These are phyloP conservation scores for Narthecium ossifragum DNA, from an alignment of 106 monocot species.

Conservation along the genomic window DNA sequence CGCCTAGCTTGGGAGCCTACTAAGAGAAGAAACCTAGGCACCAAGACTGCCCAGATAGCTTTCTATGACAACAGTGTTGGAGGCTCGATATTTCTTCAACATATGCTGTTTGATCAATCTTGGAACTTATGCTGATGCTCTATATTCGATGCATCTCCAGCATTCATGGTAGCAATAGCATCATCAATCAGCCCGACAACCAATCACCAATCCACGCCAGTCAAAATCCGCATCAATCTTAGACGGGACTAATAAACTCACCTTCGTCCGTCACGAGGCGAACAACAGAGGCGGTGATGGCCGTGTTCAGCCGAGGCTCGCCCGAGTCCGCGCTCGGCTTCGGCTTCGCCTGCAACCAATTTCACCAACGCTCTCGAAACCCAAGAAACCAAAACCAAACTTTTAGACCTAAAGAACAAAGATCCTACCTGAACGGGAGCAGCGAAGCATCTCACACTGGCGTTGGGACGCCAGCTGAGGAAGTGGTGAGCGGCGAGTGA, in stretches of 20 bases:
- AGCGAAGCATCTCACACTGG: constrained; percentile 22
- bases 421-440: constrained; percentile 32
- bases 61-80: no score
- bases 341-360: constrained; percentile 11
- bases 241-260: constrained; percentile 8
- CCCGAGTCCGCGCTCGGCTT: constrained; percentile 1
- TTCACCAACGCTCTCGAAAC: neutral
- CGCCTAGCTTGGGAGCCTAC: no score
- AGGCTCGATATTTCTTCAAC: no score
- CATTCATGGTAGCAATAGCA: no score
- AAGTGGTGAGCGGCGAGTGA: constrained; percentile 3
- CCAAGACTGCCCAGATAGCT: no score
- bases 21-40: no score
- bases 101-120: no score
- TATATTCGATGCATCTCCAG: no score
- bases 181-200: no score
- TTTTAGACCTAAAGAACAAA: neutral
- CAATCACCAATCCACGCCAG: no score
- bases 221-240: no score
- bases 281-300: constrained; percentile 26
- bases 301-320: constrained; percentile 26
- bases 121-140: no score
- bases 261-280: constrained; percentile 39
- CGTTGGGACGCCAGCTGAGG: constrained; percentile 9
- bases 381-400: neutral